These are phyloP conservation scores for Musa troglodytarum DNA, from an alignment of 176 grass and related monocot genomes.

Conservation along the genomic window DNA sequence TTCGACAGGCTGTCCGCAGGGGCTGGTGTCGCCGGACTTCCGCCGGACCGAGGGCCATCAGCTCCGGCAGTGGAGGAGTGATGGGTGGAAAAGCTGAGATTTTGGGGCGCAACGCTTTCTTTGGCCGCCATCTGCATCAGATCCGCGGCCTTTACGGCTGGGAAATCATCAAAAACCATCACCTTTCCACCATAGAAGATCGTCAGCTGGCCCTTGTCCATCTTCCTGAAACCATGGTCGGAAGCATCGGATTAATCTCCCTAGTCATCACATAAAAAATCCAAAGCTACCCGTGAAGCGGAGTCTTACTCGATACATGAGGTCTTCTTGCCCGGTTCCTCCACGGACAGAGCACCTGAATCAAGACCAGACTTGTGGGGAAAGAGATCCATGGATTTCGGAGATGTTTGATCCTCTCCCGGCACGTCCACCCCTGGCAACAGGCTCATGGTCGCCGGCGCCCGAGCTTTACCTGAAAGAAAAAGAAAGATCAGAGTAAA, in stretches of 20 bases:
- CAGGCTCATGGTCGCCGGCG: conserved; percentile 1
- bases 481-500: neutral
- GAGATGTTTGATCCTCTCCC: neutral
- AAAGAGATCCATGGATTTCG: conserved; percentile 8
- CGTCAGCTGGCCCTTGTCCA: neutral
- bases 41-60: no score
- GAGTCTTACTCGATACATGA: neutral
- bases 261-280: neutral
- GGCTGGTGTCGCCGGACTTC: neutral
- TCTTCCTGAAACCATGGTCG: neutral
- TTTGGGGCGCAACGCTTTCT: neutral
- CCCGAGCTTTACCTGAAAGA: neutral
- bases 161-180: conserved; percentile 1
- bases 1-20: neutral
- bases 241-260: neutral
- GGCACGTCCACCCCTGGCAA: neutral
- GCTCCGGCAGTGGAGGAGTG: neutral
- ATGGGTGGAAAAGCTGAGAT: neutral
- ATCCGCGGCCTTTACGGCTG: neutral
- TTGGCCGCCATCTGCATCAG: conserved; percentile 8
- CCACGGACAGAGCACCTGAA: neutral
- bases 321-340: neutral
- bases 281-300: neutral
- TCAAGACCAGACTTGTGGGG: neutral
- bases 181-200: conserved; percentile 4